Base-by-base conservation (phyloP, 352 stramenopile genomes). In the Globisporangium takayamanum region DNA sequence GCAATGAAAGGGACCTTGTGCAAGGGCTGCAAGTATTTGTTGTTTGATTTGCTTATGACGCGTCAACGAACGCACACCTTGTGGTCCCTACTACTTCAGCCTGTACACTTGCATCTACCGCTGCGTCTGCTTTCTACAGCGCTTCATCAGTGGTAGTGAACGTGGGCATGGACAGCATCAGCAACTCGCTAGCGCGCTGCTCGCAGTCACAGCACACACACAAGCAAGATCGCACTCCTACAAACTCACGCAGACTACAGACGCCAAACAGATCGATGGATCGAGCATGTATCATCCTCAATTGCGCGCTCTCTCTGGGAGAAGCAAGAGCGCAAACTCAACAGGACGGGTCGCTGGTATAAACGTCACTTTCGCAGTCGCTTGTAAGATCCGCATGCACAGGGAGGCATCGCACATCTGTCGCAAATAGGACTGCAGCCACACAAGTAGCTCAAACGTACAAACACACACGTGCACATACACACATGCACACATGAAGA, bases 321-420 rank as follows among this genome's bases (percentile, higher is more conserved):
- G 69, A 70, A 83, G 78, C 72, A 70, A 86, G 76, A 76, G 62
- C 69, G 61, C 78, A 88, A 87, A 91, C 80, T 91, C 80, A 91
- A 91, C 80, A 73, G 80, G 80, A 89, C 64, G 74, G 73, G 56
- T 67, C 75, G 80, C 80, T 91, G 68, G 75, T 88, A 79, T 87
- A 87, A 91, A 91, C 80, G 73, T 91, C 69, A 51, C 80, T 91
- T 71, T 91, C 76, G 80, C 80, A 89, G 78, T 87, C 75, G 55
- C 73, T 85, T 89, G 80, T 91, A 91, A 91, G 80, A 89, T 77
- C 74, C 80, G 78, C 67, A 67, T 68, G 80, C 76, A 91, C 68
- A 41, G 60, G 28, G 66, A 67, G 63, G 72, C 50, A 64, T 67
- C 63, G 68, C 80, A 64, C 79, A 76, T 89, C 80, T 85, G 80